These are phyloP conservation scores for Haplosporangium sp. DNA, from an alignment of 371 early-diverging fungal genomes.

Conservation along the genomic window DNA sequence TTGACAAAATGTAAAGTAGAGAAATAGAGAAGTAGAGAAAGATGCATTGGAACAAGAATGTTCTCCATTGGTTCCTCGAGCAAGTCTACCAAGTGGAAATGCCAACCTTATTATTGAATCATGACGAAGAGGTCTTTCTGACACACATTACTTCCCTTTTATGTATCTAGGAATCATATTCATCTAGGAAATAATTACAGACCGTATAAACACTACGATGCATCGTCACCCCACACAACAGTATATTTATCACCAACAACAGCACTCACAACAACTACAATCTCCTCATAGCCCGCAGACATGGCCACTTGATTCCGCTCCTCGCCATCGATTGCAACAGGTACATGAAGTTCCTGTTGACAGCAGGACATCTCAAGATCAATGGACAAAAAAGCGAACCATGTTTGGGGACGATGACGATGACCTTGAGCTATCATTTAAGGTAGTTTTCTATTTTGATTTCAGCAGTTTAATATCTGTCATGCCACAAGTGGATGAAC, in stretches of 20 bases:
- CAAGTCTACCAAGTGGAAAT: not conserved
- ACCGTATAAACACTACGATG: not conserved
- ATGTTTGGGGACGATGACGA: slow-evolving; percentile 6
- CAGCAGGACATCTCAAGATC: not conserved
- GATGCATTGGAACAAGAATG: not conserved
- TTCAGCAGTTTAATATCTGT: not conserved
- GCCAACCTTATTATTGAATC: not conserved
- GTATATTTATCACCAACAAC: not conserved
- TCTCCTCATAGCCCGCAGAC: not conserved
- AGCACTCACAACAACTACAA: not conserved
- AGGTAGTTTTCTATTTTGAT: slow-evolving; percentile 4
- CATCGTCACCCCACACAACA: slow-evolving; percentile 8
- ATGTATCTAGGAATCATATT: not conserved
- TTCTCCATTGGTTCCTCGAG: not conserved
- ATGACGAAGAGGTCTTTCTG: not conserved
- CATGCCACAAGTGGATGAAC: not conserved
- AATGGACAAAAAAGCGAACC: slow-evolving; percentile 21
- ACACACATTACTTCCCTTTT: not conserved
- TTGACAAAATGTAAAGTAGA: not conserved
- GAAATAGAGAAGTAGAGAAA: not conserved
- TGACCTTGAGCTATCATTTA: not conserved
- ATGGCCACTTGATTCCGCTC: not conserved
- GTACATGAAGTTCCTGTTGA: not conserved
- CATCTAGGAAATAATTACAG: not conserved
- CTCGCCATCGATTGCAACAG: not conserved